phyloP scores from a whole-genome alignment of 495 filamentous ascomycete genomes.

The Aspergillus ostianus region DNA sequence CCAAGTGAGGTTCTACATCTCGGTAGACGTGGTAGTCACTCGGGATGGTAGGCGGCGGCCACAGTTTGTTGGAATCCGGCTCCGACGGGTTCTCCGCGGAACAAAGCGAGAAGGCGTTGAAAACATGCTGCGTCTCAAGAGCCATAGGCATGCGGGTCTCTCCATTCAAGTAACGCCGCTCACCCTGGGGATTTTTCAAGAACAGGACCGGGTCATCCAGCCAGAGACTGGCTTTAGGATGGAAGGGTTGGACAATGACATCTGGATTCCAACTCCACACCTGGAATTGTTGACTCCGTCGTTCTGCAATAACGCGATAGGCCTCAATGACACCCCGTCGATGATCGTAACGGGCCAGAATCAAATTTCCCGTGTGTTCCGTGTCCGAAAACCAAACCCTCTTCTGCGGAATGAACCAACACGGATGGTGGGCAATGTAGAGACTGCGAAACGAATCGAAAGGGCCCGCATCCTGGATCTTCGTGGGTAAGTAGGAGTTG shows the following conservation, averaged over 20 bases:
- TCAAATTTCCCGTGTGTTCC: slow-evolving; percentile 64
- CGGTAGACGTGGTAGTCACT: slow-evolving; percentile 38
- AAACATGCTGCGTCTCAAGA: slow-evolving; percentile 42
- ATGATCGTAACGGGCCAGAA: slow-evolving; percentile 71
- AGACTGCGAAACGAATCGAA: slow-evolving; percentile 64
- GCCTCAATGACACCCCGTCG: slow-evolving; percentile 73
- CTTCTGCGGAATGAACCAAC: slow-evolving; percentile 78
- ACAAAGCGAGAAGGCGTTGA: slow-evolving; percentile 44
- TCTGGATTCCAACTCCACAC: slow-evolving; percentile 62
- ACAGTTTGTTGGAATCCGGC: slow-evolving; percentile 46
- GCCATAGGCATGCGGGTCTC: slow-evolving; percentile 58
- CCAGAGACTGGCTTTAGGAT: slow-evolving; percentile 66
- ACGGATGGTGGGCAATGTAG: slow-evolving; percentile 70
- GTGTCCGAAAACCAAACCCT: slow-evolving; percentile 86
- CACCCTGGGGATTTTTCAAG: slow-evolving; percentile 41
- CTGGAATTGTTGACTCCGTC: slow-evolving; percentile 47
- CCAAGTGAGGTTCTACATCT: slow-evolving; percentile 29
- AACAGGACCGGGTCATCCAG: slow-evolving; percentile 68
- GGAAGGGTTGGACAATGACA: slow-evolving; percentile 73
- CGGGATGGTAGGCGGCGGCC: slow-evolving; percentile 75
- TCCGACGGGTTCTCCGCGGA: slow-evolving; percentile 37
- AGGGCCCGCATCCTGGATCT: slow-evolving; percentile 47
- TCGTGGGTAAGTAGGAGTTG: slow-evolving; percentile 57
- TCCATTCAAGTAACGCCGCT: slow-evolving; percentile 24
- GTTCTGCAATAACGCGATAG: slow-evolving; percentile 70